Evolutionary conservation across 2,329 filamentous ascomycete genomes (phyloP).

Genomic region (Cadophora gregata): DNA sequence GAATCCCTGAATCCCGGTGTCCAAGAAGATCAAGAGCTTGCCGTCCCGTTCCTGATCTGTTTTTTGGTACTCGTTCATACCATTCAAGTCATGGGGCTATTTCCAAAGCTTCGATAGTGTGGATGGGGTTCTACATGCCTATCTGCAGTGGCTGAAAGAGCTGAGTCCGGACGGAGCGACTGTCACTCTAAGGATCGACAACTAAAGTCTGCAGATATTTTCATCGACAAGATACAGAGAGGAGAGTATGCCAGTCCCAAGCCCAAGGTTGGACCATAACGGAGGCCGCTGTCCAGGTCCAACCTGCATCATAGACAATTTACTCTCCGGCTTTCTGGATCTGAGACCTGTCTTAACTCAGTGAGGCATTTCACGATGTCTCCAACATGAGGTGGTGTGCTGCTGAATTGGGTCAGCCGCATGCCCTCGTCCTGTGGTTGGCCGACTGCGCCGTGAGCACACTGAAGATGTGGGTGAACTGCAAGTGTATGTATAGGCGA

Average conservation of each 20-base stretch:
- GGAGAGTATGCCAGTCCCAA: neutral
- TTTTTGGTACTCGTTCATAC: constrained; percentile 4
- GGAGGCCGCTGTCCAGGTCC: neutral
- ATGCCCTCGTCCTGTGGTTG: neutral
- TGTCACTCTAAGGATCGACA: neutral
- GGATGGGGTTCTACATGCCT: neutral
- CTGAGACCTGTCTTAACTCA: neutral
- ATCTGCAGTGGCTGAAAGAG: neutral
- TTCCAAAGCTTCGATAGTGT: neutral
- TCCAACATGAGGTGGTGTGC: neutral
- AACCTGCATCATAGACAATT: neutral
- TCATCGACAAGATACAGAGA: neutral
- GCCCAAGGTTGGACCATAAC: neutral
- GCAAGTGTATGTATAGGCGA: neutral
- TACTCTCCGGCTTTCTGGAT: neutral
- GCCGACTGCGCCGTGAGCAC: neutral
- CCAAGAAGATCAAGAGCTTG: constrained; percentile 10
- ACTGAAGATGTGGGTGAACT: neutral
- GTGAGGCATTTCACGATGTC: neutral
- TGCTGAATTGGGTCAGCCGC: neutral
- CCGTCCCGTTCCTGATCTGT: constrained; percentile 8
- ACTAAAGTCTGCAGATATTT: neutral
- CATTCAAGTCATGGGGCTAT: constrained; percentile 7
- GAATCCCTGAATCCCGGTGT: constrained; percentile 1
- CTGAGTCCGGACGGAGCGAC: neutral